Evolutionary conservation across 2,329 filamentous ascomycete genomes (phyloP), one percentile per base, ranked within the genome.

Genomic region (Pseudonectria foliicola): DNA sequence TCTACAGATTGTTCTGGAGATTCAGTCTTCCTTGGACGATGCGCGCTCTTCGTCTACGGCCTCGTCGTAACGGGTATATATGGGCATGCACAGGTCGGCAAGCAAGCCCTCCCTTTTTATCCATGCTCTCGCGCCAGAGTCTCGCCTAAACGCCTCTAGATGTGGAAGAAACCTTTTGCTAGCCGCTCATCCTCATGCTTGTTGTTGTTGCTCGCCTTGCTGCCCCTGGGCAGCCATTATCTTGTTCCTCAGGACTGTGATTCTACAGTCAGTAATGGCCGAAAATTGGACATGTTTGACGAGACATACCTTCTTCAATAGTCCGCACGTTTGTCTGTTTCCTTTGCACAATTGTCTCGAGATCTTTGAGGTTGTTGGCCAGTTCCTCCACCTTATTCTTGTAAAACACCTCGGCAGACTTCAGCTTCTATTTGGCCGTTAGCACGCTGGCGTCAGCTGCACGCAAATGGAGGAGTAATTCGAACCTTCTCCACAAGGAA

Each of bases 401-500:
- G 54, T 79, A 79, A 50, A 77, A 78, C 27, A 68, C 59, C 31
- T 67, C 60, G 2, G 75, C 74, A 27, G 70, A 70, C 49, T 70
- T 68, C 28, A 69, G 57, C 34, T 69, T 66, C 71, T 76, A 41
- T n/a, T 34, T 4, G 13, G 13, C 12, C 26, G 34, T 48, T 32
- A 54, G 37, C 24, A 16, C 4, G 12, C 25, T 12, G 10, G 6
- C 11, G 21, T 18, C 4, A 8, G n/a, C n/a, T n/a, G n/a, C n/a
- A n/a, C n/a, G n/a, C n/a, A n/a, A n/a, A n/a, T n/a, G n/a, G n/a
- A 21, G 18, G 5, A 21, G 18, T 21, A 21, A 8, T 8, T 21
- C 18, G 18, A 35, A 83, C 82, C 77, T 98, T 98, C 64, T 96
- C 89, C 34, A 96, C 81, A 55, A 88, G 89, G 59, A 93, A 96